These are phyloP conservation scores for Amyloporia xantha DNA, from an alignment of 768 basidiomycete genomes.

Conservation along the genomic window DNA sequence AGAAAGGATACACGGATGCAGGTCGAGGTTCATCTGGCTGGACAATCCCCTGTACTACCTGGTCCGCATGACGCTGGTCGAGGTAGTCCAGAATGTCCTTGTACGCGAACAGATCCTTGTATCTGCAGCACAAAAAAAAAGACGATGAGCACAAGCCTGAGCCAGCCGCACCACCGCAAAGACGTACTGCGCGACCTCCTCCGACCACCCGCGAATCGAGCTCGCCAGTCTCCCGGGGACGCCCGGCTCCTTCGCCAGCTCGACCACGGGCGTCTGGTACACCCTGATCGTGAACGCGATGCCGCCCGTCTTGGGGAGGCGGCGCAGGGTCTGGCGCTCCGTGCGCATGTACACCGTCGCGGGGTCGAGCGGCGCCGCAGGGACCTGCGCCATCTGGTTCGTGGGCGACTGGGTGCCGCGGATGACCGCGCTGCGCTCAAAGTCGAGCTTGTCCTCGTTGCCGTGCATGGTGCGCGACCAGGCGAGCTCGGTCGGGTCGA, in stretches of 20 bases:
- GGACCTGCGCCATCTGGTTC: neutral
- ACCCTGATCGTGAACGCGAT: conserved; percentile 67
- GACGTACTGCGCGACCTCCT: conserved; percentile 50
- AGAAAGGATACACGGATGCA: conserved; percentile 2
- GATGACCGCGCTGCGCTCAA: conserved; percentile 12
- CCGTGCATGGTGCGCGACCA: conserved; percentile 56
- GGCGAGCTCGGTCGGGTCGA: conserved; percentile 58
- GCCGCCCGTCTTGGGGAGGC: conserved; percentile 57
- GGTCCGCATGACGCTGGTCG: conserved; percentile 29
- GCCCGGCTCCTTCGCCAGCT: conserved; percentile 47
- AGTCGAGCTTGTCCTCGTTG: conserved; percentile 35
- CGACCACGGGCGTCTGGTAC: conserved; percentile 49
- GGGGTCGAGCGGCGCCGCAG: conserved; percentile 11
- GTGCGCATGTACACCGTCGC: conserved; percentile 44
- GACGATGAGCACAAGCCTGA: conserved; percentile 5
- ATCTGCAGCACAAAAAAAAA: conserved; percentile 19
- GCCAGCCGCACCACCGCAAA: conserved; percentile 3
- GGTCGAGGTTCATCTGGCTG: conserved; percentile 7
- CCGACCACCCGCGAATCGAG: conserved; percentile 60
- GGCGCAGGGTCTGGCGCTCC: conserved; percentile 61
- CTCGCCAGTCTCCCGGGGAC: conserved; percentile 57
- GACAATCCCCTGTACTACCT: conserved; percentile 21
- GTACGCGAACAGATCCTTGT: conserved; percentile 28
- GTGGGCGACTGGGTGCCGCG: conserved; percentile 2
- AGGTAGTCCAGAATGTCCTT: conserved; percentile 30